Conservation (phyloP, 2,329 filamentous ascomycete species). For the Phialophora verrucosa region DNA sequence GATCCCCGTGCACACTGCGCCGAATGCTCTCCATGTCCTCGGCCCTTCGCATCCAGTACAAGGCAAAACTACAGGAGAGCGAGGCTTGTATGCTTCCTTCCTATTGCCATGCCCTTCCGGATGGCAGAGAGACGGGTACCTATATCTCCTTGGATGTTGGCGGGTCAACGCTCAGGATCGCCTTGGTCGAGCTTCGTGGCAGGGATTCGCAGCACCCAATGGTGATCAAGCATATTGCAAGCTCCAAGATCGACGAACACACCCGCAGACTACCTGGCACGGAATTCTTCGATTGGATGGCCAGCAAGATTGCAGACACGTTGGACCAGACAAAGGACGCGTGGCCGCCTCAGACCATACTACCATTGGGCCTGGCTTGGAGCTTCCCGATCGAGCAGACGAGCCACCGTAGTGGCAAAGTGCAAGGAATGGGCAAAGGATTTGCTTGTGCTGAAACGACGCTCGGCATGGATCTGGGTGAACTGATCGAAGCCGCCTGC, state of each 20-base stretch:
- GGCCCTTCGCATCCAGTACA: slow-evolving; percentile 58
- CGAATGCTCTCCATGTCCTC: slow-evolving; percentile 52
- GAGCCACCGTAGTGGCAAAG: slow-evolving; percentile 61
- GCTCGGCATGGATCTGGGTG: slow-evolving; percentile 64
- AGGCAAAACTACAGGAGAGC: slow-evolving; percentile 60
- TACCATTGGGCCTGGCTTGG: slow-evolving; percentile 68
- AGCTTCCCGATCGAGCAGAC: slow-evolving; percentile 71
- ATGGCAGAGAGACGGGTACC: slow-evolving; percentile 64
- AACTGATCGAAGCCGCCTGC: slow-evolving; percentile 65
- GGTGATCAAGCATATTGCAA: slow-evolving; percentile 61
- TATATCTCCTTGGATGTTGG: slow-evolving; percentile 69
- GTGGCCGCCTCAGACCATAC: slow-evolving; percentile 41
- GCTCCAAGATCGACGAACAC: slow-evolving; percentile 61
- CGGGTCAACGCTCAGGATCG: slow-evolving; percentile 69
- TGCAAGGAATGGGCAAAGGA: slow-evolving; percentile 70
- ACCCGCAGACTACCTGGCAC: slow-evolving; percentile 62
- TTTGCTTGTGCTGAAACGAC: slow-evolving; percentile 66
- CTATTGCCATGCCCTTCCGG: slow-evolving; percentile 66
- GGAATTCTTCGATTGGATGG: slow-evolving; percentile 72
- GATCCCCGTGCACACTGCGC: slow-evolving; percentile 42
- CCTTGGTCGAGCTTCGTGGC: slow-evolving; percentile 62
- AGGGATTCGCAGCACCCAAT: slow-evolving; percentile 54
- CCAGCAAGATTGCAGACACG: slow-evolving; percentile 62
- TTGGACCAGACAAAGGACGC: slow-evolving; percentile 51
- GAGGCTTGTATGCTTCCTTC: slow-evolving; percentile 70